These are phyloP conservation scores for Schrenkiella parvula DNA, from an alignment of 345 rosid species.

Conservation along the genomic window DNA sequence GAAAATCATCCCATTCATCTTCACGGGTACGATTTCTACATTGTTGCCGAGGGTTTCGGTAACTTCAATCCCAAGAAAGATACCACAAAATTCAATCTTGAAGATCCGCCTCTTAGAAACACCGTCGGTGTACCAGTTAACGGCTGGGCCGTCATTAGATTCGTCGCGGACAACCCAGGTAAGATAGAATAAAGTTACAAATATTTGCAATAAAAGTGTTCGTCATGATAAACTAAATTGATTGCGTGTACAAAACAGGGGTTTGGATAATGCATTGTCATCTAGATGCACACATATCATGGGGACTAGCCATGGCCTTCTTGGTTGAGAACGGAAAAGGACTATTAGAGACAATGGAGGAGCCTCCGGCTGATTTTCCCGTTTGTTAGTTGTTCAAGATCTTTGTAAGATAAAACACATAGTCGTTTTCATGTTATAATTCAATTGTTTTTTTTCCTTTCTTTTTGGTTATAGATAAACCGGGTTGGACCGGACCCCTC, in stretches of 20 bases:
- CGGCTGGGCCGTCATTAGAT: conserved; percentile 95
- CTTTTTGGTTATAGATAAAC: conserved; percentile 13
- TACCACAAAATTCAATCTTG: conserved; percentile 62
- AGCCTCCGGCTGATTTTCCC: conserved; percentile 76
- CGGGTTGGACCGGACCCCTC: not conserved
- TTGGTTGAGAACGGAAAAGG: conserved; percentile 74
- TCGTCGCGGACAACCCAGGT: conserved; percentile 98
- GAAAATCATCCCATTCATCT: conserved; percentile 96
- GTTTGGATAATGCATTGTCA: conserved; percentile 98
- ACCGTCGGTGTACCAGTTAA: conserved; percentile 64
- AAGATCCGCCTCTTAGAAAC: conserved; percentile 87
- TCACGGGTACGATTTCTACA: conserved; percentile 92
- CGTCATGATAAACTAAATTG: no score
- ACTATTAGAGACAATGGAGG: conserved; percentile 44
- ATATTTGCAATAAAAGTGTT: not conserved
- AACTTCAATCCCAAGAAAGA: conserved; percentile 73
- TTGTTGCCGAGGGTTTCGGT: conserved; percentile 87
- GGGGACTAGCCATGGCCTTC: conserved; percentile 94
- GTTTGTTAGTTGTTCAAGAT: conserved; percentile 37
- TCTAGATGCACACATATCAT: conserved; percentile 82
- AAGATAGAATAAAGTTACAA: not conserved
- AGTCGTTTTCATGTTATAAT: conserved; percentile 1
- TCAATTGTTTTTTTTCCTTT: conserved; percentile 10
- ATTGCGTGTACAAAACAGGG: conserved; percentile 37
- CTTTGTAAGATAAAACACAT: not conserved